Evolutionary conservation across 2,329 filamentous ascomycete species (phyloP).

Genomic region (Venturia carpophila): DNA sequence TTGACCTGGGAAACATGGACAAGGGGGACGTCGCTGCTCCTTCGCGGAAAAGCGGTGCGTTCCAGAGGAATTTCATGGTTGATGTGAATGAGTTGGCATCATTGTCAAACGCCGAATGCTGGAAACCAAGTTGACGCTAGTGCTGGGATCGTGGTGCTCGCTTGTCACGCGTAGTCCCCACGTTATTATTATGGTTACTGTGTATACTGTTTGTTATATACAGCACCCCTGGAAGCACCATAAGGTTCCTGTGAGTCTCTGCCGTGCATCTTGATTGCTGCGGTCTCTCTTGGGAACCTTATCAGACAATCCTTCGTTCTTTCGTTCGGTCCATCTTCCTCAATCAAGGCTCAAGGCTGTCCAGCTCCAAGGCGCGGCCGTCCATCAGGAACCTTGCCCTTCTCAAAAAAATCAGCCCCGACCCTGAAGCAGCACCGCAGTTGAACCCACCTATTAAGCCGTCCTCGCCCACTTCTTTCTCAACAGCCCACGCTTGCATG

Average conservation of each 20-base stretch:
- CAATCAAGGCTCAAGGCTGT: neutral
- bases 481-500: neutral
- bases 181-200: neutral
- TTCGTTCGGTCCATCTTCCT: too few species aligned
- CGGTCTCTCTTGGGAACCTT: neutral
- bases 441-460: neutral
- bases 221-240: neutral
- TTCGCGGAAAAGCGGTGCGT: neutral
- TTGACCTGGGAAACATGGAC: neutral
- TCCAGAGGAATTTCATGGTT: neutral
- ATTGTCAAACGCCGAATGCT: neutral
- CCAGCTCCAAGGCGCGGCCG: neutral
- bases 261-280: neutral
- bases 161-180: neutral
- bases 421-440: neutral
- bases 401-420: neutral
- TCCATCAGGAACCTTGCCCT: neutral
- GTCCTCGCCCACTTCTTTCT: slow-evolving; percentile 5
- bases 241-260: neutral
- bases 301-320: too few species aligned
- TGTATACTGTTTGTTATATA: too few species aligned
- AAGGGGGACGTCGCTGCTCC: neutral
- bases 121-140: neutral
- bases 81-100: neutral
- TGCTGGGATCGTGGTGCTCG: neutral